Evolutionary conservation across 1,284 basidiomycete species (phyloP).

Genomic region (Cutaneotrichosporon spelunceum): DNA sequence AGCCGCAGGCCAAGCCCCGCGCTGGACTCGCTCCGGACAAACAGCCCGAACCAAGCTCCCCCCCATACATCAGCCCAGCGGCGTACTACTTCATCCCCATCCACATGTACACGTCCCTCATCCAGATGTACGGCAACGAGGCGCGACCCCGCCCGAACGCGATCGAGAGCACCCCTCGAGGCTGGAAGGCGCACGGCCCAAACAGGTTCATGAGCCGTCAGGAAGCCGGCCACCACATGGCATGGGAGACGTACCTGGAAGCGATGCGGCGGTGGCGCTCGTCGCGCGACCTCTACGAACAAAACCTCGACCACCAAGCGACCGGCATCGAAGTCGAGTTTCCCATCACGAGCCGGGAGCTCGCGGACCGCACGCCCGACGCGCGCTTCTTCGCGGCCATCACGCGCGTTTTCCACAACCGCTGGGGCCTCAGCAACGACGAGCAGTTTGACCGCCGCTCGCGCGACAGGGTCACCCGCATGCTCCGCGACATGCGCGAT

Average conservation of each 20-base stretch:
- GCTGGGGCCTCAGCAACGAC: slow-evolving; percentile 8
- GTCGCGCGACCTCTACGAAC: not conserved
- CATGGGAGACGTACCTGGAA: not conserved
- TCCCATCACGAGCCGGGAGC: not conserved
- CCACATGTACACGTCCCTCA: slow-evolving; percentile 32
- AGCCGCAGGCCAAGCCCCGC: not conserved
- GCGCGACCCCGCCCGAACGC: slow-evolving; percentile 13
- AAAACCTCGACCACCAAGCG: not conserved
- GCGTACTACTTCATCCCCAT: slow-evolving; percentile 25
- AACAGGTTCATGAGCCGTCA: slow-evolving; percentile 2
- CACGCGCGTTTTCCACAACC: slow-evolving; percentile 14
- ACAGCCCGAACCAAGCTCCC: not conserved
- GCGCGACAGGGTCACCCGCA: not conserved
- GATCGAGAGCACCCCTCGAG: not conserved
- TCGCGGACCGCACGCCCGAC: slow-evolving; percentile 13
- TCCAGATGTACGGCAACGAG: slow-evolving; percentile 26
- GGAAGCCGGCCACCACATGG: slow-evolving; percentile 17
- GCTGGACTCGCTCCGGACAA: not conserved
- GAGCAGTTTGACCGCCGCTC: not conserved
- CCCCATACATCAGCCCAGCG: not conserved
- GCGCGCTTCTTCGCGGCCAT: slow-evolving; percentile 27
- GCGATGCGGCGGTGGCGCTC: slow-evolving; percentile 2
- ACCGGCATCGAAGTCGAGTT: not conserved
- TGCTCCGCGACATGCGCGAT: slow-evolving; percentile 14
- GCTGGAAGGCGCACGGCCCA: not conserved